Evolutionary conservation across 306 rosid genomes (phyloP), one percentile per base, ranked within the genome.

Genomic region (Begonia masoniana): DNA sequence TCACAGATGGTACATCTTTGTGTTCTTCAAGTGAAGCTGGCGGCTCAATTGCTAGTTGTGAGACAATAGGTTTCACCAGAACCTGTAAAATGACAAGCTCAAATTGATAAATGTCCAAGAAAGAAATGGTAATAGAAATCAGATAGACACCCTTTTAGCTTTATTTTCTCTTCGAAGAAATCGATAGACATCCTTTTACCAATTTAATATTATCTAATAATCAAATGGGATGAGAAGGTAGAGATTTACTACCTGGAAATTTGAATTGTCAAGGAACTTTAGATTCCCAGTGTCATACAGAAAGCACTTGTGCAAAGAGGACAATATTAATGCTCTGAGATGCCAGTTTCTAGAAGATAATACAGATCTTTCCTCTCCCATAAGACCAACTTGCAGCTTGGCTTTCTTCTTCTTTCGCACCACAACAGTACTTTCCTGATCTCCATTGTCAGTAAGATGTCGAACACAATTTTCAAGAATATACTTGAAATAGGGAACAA

Each of bases 401-500:
- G 85, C 87, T 79, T 78, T 84, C 78, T 84, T 89, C 70, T 73
- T 85, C 79, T 78, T 91, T 21, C 54, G 72, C 10, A 59, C 73
- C 56, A 65, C 57, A 58, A 60, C 69, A 16, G 80, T 59, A 39
- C 59, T 49, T 41, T 45, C 49, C 65, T 54, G 55, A 67, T 75
- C 80, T 60, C 83, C 83, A 55, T 57, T 51, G 50, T 56, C 68
- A 52, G 72, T 63, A 51, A 85, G 97, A 80, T 78, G 72, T 21
- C 48, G 75, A 50, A 91, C 77, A 68, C 94, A 78, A 62, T 80
- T 69, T 47, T 73, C 82, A 9, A 85, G 81, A 85, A 91, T 69
- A 80, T 78, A 78, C 65, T 85, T 91, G 78, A 85, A 85, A 76
- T 85, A 91, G 23, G 97, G 91, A 73, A 91, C 88, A 75, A 91